Evolutionary conservation across 2,329 filamentous ascomycete genomes (phyloP).

Genomic region (Coniella lustricola): DNA sequence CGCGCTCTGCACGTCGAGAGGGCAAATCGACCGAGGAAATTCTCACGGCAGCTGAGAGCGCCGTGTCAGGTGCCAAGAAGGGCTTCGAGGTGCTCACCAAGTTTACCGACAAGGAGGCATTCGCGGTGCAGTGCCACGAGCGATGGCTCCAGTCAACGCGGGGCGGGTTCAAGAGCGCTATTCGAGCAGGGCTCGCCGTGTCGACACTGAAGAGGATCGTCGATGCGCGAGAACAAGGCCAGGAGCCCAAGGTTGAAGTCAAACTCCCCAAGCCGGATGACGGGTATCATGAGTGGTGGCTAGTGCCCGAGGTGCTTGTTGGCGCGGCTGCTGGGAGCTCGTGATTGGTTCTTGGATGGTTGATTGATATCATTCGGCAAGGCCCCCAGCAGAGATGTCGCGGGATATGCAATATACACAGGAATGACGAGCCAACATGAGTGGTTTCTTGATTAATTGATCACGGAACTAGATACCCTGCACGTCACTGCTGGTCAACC

Average conservation of each 20-base stretch:
- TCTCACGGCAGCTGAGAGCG: conserved; percentile 38
- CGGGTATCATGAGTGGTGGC: conserved; percentile 59
- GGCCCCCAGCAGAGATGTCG: too few species aligned
- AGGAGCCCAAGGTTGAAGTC: conserved; percentile 35
- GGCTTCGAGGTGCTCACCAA: conserved; percentile 51
- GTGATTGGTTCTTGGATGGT: not conserved
- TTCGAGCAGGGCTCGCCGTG: conserved; percentile 60
- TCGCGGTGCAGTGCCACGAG: conserved; percentile 49
- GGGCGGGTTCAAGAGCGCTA: conserved; percentile 60
- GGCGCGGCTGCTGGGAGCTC: not conserved
- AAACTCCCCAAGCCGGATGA: conserved; percentile 47
- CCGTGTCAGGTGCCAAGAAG: conserved; percentile 42
- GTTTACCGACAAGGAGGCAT: conserved; percentile 44
- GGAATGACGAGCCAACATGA: too few species aligned
- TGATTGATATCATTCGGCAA: not conserved
- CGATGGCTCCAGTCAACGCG: conserved; percentile 56
- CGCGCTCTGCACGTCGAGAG: conserved; percentile 32
- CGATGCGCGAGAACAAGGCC: conserved; percentile 24
- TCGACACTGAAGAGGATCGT: conserved; percentile 52
- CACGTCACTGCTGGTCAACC: too few species aligned
- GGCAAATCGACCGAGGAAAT: conserved; percentile 33
- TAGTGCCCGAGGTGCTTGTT: conserved; percentile 44
- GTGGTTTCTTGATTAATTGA: too few species aligned
- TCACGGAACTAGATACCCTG: too few species aligned
- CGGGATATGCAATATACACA: too few species aligned